Base-by-base conservation (phyloP, 164 flowering plant genomes). In the Annona cherimola region DNA sequence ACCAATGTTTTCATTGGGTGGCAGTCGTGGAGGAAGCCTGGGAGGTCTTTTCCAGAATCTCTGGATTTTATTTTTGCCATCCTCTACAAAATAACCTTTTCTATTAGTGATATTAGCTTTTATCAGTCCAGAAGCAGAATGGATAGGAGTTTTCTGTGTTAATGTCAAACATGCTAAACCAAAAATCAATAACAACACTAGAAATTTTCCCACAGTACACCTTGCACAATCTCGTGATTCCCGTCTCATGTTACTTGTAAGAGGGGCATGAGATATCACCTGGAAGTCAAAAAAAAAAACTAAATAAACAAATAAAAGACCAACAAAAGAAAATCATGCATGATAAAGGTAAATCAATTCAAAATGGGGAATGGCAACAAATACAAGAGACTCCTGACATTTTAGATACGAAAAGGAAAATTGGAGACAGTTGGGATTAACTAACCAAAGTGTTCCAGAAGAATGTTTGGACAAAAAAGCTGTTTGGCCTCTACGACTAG, bases 201-300 rank as follows among this genome's bases (percentile, higher is more conserved):
- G 84, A 76, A 95, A 83, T 75, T 86, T 95, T 69, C 98, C 97
- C 16, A 91, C 91, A 79, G 95, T 88, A 83, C 96, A 95, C 66
- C 81, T 85, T 63, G 74, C 35, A 79, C 91, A 88, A 41, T 85
- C 83, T 69, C 82, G 89, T 81, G 90, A 88, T 20, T 85, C 83
- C 69, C 82, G 89, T 81, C 79, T 88, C 70, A 80, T 45, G 73
- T 83, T 86, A 76, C 86, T 84, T 42, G 87, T 83, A 35, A 84
- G 75, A 67, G 88, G 68, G 45, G 77, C 77, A 68, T 85, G 92
- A 19, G 82, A 72, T 44, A 91, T 77, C 72, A 88, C 87, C 99
- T 93, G 86, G 60, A 75, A 26, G 59, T 65, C 66, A 69, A 45
- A 74, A 72, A 35, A 68, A 26, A n/a, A 35, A 50, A 61, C 2